These are phyloP conservation scores for Chalara sp. DNA, from an alignment of 2,329 filamentous ascomycete genomes.

Conservation along the genomic window DNA sequence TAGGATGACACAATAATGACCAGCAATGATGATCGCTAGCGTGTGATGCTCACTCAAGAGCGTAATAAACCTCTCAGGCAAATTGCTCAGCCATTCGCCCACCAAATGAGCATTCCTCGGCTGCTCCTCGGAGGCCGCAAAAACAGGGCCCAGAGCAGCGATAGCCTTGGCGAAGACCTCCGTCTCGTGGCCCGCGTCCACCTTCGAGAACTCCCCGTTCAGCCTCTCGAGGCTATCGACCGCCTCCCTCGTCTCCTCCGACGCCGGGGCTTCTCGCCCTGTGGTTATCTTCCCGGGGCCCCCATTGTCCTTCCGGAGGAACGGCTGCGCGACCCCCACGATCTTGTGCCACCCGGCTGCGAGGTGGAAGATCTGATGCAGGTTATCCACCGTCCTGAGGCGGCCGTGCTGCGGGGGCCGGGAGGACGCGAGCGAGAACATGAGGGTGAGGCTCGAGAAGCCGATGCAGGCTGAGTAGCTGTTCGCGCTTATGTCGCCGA, in stretches of 20 bases:
- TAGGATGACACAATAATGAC: slow-evolving; percentile 1
- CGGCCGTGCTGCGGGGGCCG: background rate
- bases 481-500: slow-evolving; percentile 3
- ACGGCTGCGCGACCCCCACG: slow-evolving; percentile 2
- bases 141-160: slow-evolving; percentile 5
- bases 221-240: slow-evolving; percentile 5
- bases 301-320: too few species aligned
- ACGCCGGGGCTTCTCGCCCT: background rate
- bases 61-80: slow-evolving; percentile 6
- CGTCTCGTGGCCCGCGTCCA: background rate
- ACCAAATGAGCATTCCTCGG: slow-evolving; percentile 5
- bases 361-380: slow-evolving; percentile 9
- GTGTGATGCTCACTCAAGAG: slow-evolving; percentile 3
- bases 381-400: slow-evolving; percentile 5
- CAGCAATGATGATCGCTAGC: slow-evolving; percentile 8
- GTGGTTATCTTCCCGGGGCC: background rate
- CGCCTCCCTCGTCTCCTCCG: background rate
- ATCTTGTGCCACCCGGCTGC: slow-evolving; percentile 10
- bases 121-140: background rate
- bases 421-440: slow-evolving; percentile 8
- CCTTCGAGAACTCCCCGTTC: background rate
- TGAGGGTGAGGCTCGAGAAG: slow-evolving; percentile 12
- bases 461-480: slow-evolving; percentile 12
- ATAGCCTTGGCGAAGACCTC: slow-evolving; percentile 6
- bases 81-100: slow-evolving; percentile 3